Percentiles rank a stretch among this genome's conserved stretches.
Evolutionary conservation across 2,329 filamentous ascomycete genomes (phyloP).

Genomic region (Aulographum hederae): DNA sequence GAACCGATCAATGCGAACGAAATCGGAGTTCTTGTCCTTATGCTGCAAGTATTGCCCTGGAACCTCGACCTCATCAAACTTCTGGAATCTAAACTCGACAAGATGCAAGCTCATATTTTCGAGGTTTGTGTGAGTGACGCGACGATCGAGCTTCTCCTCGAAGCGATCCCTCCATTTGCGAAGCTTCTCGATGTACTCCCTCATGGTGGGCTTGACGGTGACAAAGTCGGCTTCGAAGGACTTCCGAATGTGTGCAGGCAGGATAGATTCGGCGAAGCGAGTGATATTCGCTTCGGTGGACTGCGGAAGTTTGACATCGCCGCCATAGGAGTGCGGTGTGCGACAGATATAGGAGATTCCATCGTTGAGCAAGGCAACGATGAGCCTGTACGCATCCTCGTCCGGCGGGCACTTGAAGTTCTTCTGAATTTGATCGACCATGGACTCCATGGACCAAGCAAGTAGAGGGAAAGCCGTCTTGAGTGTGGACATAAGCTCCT

Average conservation of each 20-base stretch:
- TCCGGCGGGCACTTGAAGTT: conserved; percentile 98
- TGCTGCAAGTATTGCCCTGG: conserved; percentile 94
- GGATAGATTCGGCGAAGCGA: conserved; percentile 86
- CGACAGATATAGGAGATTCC: conserved; percentile 82
- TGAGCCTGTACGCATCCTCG: conserved; percentile 91
- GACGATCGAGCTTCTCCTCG: conserved; percentile 86
- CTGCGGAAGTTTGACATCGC: conserved; percentile 74
- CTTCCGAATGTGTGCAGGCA: conserved; percentile 85
- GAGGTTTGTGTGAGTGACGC: conserved; percentile 53
- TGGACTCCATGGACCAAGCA: conserved; percentile 95
- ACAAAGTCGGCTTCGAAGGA: conserved; percentile 98
- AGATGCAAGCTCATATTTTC: conserved; percentile 80
- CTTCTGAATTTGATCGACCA: conserved; percentile 98
- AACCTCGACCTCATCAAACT: conserved; percentile 96
- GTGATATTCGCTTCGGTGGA: conserved; percentile 95
- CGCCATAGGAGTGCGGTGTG: conserved; percentile 69
- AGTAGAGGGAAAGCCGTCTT: conserved; percentile 95
- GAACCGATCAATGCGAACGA: conserved; percentile 93
- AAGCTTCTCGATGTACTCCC: conserved; percentile 94
- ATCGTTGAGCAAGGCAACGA: conserved; percentile 94
- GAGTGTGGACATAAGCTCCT: conserved; percentile 85
- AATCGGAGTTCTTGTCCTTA: conserved; percentile 98
- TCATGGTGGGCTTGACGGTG: conserved; percentile 86
- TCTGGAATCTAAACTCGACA: conserved; percentile 92
- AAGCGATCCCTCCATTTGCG: conserved; percentile 95